Percentiles rank a stretch among this genome's conserved stretches.
Evolutionary conservation across 2,329 filamentous ascomycete genomes (phyloP).

Genomic region (Fusarium falciforme): DNA sequence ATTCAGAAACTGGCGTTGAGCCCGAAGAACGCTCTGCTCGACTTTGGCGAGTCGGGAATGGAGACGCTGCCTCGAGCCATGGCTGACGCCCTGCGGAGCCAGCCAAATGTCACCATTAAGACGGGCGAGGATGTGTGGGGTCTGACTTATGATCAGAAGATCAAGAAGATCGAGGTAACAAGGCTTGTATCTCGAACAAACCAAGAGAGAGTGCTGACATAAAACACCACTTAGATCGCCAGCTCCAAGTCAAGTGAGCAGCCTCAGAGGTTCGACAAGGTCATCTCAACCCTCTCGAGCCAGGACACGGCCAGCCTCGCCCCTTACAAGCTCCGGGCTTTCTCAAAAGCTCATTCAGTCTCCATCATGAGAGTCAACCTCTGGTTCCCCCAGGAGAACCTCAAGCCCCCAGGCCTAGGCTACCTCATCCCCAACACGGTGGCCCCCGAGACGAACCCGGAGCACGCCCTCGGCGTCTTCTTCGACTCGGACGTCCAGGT

Average conservation of each 20-base stretch:
- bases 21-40: constrained; percentile 48
- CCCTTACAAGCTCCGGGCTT: constrained; percentile 55
- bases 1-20: constrained; percentile 47
- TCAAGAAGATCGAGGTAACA: constrained; percentile 57
- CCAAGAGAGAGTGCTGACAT: constrained; percentile 2
- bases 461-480: constrained; percentile 88
- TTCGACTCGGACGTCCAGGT: constrained; percentile 78
- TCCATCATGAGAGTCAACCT: constrained; percentile 94
- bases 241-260: constrained; percentile 10
- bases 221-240: constrained; percentile 23
- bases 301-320: constrained; percentile 56
- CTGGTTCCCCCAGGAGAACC: constrained; percentile 75
- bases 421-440: constrained; percentile 88
- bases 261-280: constrained; percentile 60
- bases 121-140: constrained; percentile 59
- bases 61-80: constrained; percentile 68
- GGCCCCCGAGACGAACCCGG: constrained; percentile 78
- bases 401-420: constrained; percentile 82
- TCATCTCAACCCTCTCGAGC: constrained; percentile 73
- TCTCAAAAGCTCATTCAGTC: constrained; percentile 71
- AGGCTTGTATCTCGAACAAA: not conserved
- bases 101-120: constrained; percentile 70
- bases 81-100: constrained; percentile 59
- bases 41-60: constrained; percentile 67
- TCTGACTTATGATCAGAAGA: constrained; percentile 54